A percentile compares a stretch with the other conserved stretches of the same genome.
These are phyloP conservation scores for Xylaria longipes DNA, from an alignment of 495 filamentous ascomycete genomes.

Conservation along the genomic window DNA sequence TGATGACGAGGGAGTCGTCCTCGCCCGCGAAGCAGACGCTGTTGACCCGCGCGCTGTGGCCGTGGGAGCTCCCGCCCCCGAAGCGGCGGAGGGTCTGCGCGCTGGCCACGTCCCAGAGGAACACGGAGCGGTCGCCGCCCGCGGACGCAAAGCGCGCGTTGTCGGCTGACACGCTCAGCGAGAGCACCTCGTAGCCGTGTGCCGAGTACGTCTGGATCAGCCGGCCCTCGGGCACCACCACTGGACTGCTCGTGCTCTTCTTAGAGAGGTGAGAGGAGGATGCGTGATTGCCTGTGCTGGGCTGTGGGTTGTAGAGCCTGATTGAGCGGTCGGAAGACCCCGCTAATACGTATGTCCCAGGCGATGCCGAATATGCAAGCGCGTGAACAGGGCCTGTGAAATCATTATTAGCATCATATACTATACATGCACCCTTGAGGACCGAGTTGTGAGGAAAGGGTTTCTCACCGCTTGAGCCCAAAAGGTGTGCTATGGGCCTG, in stretches of 20 bases:
- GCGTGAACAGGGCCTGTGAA: constrained; percentile 72
- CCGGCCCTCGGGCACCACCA: constrained; percentile 41
- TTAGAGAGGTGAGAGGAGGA: constrained; percentile 43
- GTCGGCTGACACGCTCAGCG: constrained; percentile 72
- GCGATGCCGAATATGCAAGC: constrained; percentile 71
- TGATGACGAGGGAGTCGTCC: constrained; percentile 71
- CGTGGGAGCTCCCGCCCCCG: constrained; percentile 56
- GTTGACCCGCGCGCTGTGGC: constrained; percentile 77
- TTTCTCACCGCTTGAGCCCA: constrained; percentile 52
- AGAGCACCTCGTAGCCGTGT: constrained; percentile 90
- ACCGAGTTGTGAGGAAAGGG: background rate
- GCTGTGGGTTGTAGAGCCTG: constrained; percentile 75
- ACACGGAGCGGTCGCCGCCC: constrained; percentile 88
- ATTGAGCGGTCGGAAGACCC: constrained; percentile 85
- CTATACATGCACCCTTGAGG: background rate
- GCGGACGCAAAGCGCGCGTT: constrained; percentile 82
- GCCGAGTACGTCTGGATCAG: constrained; percentile 87
- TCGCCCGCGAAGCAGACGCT: constrained; percentile 76
- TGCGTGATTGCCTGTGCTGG: constrained; percentile 43
- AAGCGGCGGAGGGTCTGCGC: constrained; percentile 77
- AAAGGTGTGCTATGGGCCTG: constrained; percentile 49
- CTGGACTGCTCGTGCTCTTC: constrained; percentile 24
- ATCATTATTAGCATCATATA: constrained; percentile 16
- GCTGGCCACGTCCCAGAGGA: constrained; percentile 90
- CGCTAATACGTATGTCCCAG: constrained; percentile 79